Evolutionary conservation across 345 rosid genomes (phyloP).

Genomic region (Isatis tinctoria): DNA sequence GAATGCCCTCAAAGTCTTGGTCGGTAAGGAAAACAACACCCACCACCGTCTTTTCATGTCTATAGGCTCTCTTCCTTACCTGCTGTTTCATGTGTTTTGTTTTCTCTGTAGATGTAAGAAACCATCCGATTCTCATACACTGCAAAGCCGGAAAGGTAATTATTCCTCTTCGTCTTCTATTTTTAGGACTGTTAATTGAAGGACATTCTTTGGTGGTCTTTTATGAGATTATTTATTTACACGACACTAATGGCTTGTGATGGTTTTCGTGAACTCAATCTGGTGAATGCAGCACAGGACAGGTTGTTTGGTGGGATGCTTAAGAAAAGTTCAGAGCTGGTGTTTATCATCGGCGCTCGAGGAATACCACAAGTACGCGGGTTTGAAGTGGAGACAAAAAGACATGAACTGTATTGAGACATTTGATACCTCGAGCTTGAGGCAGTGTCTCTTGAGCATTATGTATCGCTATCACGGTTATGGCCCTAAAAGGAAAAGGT

Average conservation of each 20-base stretch:
- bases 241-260: background rate
- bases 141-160: conserved; percentile 89
- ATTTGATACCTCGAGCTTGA: conserved; percentile 45
- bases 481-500: conserved; percentile 58
- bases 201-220: background rate
- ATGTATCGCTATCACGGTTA: conserved; percentile 77
- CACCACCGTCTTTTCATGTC: background rate
- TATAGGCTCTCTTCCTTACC: background rate
- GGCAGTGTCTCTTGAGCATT: conserved; percentile 63
- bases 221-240: background rate
- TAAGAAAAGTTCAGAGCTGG: conserved; percentile 80
- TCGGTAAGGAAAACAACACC: conserved; percentile 43
- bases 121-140: conserved; percentile 85
- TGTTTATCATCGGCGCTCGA: conserved; percentile 62
- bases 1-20: conserved; percentile 65
- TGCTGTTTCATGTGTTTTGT: conserved; percentile 4
- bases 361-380: conserved; percentile 69
- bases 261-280: background rate
- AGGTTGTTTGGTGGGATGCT: conserved; percentile 81
- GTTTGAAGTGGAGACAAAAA: conserved; percentile 48
- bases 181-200: background rate
- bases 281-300: conserved; percentile 72
- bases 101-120: conserved; percentile 63
- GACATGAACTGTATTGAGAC: conserved; percentile 65
- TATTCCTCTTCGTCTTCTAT: background rate